Evolutionary conservation across 176 grass and related monocot species (phyloP).

Genomic region (Miscanthus lutarioriparius): DNA sequence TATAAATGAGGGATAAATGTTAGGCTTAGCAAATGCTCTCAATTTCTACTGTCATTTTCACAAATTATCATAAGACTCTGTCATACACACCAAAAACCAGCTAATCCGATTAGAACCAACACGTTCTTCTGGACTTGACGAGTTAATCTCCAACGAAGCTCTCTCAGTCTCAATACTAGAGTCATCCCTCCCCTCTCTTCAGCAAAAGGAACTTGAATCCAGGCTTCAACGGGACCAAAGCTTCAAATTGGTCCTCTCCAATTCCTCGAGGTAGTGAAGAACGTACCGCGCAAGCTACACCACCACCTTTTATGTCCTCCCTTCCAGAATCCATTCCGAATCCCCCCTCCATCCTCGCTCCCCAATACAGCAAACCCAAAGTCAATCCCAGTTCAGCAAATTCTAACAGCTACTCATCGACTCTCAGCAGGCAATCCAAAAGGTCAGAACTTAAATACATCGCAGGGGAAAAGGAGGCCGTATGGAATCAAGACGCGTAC

Average conservation of each 20-base stretch:
- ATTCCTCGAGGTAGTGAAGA: not conserved
- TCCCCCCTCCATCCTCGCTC: not conserved
- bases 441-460: not conserved
- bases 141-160: not conserved
- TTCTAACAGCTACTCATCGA: not conserved
- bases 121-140: not conserved
- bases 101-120: not conserved
- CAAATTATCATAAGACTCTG: not conserved
- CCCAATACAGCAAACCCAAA: not conserved
- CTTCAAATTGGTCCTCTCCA: not conserved
- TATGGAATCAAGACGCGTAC: not conserved
- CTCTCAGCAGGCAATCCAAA: not conserved
- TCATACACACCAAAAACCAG: not conserved
- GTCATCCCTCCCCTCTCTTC: not conserved
- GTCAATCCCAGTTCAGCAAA: slow-evolving; percentile 20
- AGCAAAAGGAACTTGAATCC: not conserved
- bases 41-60: not conserved
- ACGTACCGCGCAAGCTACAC: not conserved
- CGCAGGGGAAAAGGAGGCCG: not conserved
- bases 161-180: not conserved
- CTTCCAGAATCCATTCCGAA: not conserved
- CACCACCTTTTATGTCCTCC: not conserved
- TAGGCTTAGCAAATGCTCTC: not conserved
- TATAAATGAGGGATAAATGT: not conserved
- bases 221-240: not conserved